Base-by-base conservation (phyloP, 2,329 filamentous ascomycete species). In the Pyrenochaeta sp. region DNA sequence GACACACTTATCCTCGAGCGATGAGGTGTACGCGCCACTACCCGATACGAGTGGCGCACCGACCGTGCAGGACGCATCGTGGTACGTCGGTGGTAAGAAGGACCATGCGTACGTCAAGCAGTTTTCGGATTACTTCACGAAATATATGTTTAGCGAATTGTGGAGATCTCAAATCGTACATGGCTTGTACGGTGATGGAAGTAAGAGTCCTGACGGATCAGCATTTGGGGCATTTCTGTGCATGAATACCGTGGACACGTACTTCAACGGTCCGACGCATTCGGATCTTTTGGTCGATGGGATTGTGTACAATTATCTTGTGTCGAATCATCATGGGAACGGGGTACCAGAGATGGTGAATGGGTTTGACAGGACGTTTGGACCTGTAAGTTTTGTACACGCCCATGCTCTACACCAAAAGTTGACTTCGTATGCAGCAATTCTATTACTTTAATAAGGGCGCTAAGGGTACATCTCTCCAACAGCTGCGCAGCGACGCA, bases 361-460 rank as follows among this genome's bases (percentile, higher is more conserved):
- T 59, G 87, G 87, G 0, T 89, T 89, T 61, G 87, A 89, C 65
- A 81, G 87, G 2, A 89, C 87, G 0, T 89, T 89, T 66, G 88
- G 88, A 1, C 87, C 87, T 28, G 61, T 64, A 49, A 47, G 61
- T 53, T 28, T 50, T 28, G 5, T 2, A 22, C 44, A 5, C 27
- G 15, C n/a, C 28, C 27, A 25, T 43, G 9, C 10, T 24, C 12
- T 2, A 12, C 1, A 22, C 25, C 13, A 6, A n/a, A 9, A 49
- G 44, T 57, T 63, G 13, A 83, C 84, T 71, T 74, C 73, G 51
- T 7, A 46, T 9, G 25, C 27, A 65, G 5, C 83, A 85, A 70
- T 88, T 84, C 66, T 89, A 84, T 66, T 80, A 88, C 67, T 90
- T 89, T 78, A 90, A 89, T 72, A 82, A 82, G 50, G 85, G 84